phyloP scores from a whole-genome alignment of 1,139 yeast species.

The Hyphopichia khmerensis region DNA sequence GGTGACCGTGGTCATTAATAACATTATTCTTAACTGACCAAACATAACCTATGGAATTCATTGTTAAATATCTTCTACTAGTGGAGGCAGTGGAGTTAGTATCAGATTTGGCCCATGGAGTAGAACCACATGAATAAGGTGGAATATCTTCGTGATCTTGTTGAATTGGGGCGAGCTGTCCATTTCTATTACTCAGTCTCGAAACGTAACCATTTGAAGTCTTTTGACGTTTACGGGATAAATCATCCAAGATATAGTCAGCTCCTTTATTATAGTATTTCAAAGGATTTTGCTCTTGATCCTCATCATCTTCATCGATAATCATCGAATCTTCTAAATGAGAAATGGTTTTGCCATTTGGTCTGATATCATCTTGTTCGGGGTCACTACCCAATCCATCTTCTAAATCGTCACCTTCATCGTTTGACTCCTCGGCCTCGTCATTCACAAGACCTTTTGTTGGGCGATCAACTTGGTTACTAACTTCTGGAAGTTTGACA shows the following conservation, averaged over 20 bases:
- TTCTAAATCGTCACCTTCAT: background rate
- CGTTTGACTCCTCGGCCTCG: slow-evolving; percentile 24
- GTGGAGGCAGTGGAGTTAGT: slow-evolving; percentile 9
- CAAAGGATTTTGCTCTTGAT: slow-evolving; percentile 15
- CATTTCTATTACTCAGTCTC: background rate
- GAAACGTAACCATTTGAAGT: slow-evolving; percentile 9
- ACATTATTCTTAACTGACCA: slow-evolving; percentile 63
- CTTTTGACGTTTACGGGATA: slow-evolving; percentile 26
- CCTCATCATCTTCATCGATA: slow-evolving; percentile 37
- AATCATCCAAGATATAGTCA: slow-evolving; percentile 15
- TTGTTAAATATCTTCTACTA: slow-evolving; percentile 71
- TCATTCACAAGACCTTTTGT: slow-evolving; percentile 13
- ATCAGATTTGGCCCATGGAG: slow-evolving; percentile 62
- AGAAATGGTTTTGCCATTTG: background rate
- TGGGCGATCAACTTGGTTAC: too few relatives aligned
- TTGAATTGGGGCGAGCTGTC: background rate
- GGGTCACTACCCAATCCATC: background rate
- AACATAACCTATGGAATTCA: slow-evolving; percentile 79
- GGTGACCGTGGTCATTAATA: slow-evolving; percentile 11
- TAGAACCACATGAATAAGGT: slow-evolving; percentile 76
- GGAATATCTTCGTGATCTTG: slow-evolving; percentile 5
- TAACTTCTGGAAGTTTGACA: background rate
- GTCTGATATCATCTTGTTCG: slow-evolving; percentile 17
- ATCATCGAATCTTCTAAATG: slow-evolving; percentile 35
- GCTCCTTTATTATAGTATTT: slow-evolving; percentile 15